phyloP scores from a whole-genome alignment of 345 rosid genomes.

The Populus tremula region DNA sequence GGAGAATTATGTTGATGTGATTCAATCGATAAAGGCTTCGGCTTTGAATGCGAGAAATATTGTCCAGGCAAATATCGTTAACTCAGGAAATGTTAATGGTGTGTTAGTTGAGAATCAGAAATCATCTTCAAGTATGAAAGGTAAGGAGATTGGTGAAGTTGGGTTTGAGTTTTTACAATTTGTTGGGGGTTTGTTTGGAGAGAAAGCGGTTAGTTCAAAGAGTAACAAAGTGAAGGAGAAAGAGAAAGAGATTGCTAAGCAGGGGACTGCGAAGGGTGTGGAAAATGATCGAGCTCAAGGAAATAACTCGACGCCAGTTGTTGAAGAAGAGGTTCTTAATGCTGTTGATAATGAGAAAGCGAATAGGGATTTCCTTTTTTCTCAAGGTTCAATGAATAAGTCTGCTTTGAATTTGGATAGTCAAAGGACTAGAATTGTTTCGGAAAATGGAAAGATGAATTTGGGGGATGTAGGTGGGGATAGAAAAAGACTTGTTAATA shows the following conservation, averaged over 20 bases:
- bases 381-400: constrained; percentile 22
- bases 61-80: constrained; percentile 26
- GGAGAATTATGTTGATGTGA: constrained; percentile 38
- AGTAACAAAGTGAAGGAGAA: constrained; percentile 32
- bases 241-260: constrained; percentile 34
- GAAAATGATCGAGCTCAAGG: constrained; percentile 29
- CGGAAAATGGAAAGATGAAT: constrained; percentile 19
- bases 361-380: constrained; percentile 8
- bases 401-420: constrained; percentile 23
- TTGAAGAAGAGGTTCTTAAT: constrained; percentile 17
- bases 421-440: constrained; percentile 16
- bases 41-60: constrained; percentile 39
- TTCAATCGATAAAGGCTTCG: constrained; percentile 41
- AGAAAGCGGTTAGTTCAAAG: constrained; percentile 33
- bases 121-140: constrained; percentile 28
- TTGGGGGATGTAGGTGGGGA: constrained; percentile 17
- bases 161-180: constrained; percentile 33
- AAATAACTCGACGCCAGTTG: constrained; percentile 16
- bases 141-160: constrained; percentile 37
- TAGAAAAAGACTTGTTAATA: constrained; percentile 27
- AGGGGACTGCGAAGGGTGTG: constrained; percentile 18
- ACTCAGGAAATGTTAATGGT: constrained; percentile 21
- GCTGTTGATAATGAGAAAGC: constrained; percentile 10
- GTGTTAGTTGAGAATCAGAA: constrained; percentile 34
- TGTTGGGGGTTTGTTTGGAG: constrained; percentile 41